These are phyloP conservation scores for Boletus rufocinnamomeus DNA, from an alignment of 768 basidiomycete species.

Conservation along the genomic window DNA sequence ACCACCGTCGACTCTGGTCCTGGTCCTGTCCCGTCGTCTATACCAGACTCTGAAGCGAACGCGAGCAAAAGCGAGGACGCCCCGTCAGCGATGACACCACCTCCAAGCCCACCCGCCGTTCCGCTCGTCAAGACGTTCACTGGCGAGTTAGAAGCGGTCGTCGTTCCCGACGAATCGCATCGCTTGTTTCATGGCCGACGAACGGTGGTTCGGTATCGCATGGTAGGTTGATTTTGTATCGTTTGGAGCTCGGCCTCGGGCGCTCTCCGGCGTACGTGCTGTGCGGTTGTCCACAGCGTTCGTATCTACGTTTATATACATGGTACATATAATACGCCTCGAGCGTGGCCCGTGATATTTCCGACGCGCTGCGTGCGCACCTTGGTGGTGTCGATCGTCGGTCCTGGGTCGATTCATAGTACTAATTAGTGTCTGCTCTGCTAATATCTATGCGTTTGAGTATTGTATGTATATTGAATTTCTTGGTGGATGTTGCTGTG, in stretches of 20 bases:
- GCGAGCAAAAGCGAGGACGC: background rate
- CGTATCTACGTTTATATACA: background rate
- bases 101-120: constrained; percentile 1
- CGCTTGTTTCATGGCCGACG: constrained; percentile 53
- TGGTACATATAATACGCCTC: background rate
- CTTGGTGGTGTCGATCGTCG: no score
- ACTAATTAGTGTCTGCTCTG: background rate
- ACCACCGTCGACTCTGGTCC: background rate
- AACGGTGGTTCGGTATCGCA: constrained; percentile 52
- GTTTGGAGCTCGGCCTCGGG: background rate
- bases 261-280: no score
- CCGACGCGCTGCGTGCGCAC: background rate
- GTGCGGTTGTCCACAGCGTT: background rate
- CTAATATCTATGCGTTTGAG: background rate
- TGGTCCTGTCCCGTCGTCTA: background rate
- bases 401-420: background rate
- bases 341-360: background rate
- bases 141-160: constrained; percentile 57
- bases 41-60: background rate
- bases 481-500: background rate
- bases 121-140: constrained; percentile 42
- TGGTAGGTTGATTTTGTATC: constrained; percentile 36
- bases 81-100: no score
- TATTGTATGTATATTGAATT: no score
- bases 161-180: constrained; percentile 57